Conservation (phyloP, 1,284 basidiomycete species). For the Hemileia vastatrix region DNA sequence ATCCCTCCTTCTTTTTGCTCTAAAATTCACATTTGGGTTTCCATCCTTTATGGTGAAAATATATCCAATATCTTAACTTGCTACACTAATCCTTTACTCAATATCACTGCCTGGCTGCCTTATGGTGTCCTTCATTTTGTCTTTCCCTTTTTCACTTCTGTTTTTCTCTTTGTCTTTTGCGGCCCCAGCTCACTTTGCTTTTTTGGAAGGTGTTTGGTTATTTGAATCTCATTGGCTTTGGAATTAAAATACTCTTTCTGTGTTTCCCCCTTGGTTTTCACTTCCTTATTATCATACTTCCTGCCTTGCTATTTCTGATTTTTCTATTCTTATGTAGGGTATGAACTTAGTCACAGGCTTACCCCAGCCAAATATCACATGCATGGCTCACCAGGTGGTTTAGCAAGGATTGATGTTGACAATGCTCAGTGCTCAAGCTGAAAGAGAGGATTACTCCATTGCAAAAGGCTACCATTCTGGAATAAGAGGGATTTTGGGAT, state of each 20-base stretch:
- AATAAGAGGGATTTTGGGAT: slow-evolving; percentile 15
- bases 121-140: slow-evolving; percentile 89
- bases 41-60: slow-evolving; percentile 88
- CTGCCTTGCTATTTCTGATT: no score
- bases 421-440: slow-evolving; percentile 19
- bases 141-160: slow-evolving; percentile 67
- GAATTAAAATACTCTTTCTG: slow-evolving; percentile 79
- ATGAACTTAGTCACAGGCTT: slow-evolving; percentile 91
- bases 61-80: slow-evolving; percentile 92
- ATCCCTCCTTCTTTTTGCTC: slow-evolving; percentile 73
- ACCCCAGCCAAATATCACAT: slow-evolving; percentile 87
- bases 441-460: slow-evolving; percentile 21
- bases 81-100: slow-evolving; percentile 80
- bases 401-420: slow-evolving; percentile 71
- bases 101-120: slow-evolving; percentile 88
- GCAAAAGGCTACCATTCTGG: slow-evolving; percentile 22
- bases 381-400: slow-evolving; percentile 82
- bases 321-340: slow-evolving; percentile 55
- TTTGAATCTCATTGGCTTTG: slow-evolving; percentile 80
- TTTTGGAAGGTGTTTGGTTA: slow-evolving; percentile 87
- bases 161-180: slow-evolving; percentile 67
- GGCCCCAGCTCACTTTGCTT: slow-evolving; percentile 60
- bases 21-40: slow-evolving; percentile 87
- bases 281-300: background rate
- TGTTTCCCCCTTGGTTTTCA: slow-evolving; percentile 64